A percentile compares a stretch with the other conserved stretches of the same genome.
phyloP scores from a whole-genome alignment of 2,329 filamentous ascomycete genomes.

The Hymenotorrendiella dingleyae region DNA sequence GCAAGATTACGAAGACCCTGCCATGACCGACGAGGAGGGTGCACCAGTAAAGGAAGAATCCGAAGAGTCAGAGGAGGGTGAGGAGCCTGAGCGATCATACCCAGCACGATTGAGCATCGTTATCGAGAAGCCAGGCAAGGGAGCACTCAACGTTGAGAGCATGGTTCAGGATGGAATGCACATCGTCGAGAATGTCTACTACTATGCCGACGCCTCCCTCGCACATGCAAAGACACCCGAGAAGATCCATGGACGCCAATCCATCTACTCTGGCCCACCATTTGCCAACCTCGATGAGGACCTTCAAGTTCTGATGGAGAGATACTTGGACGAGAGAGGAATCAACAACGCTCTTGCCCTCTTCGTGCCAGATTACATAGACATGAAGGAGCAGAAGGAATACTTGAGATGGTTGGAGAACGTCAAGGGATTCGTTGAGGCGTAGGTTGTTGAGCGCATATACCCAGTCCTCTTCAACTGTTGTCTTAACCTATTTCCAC shows the following conservation, averaged over 20 bases:
- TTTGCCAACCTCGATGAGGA: conserved; percentile 96
- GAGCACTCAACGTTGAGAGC: conserved; percentile 81
- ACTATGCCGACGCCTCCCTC: conserved; percentile 72
- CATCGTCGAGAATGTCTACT: conserved; percentile 84
- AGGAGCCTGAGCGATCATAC: conserved; percentile 52
- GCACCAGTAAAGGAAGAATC: conserved; percentile 49
- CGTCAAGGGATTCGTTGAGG: conserved; percentile 79
- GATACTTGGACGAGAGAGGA: conserved; percentile 90
- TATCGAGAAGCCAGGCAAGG: conserved; percentile 80
- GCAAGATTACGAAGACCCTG: conserved; percentile 50
- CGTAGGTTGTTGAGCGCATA: conserved; percentile 36
- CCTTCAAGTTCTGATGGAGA: conserved; percentile 84
- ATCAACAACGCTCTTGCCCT: conserved; percentile 80
- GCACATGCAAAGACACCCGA: conserved; percentile 73
- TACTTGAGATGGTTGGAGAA: conserved; percentile 86
- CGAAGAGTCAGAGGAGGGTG: conserved; percentile 47
- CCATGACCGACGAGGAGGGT: conserved; percentile 47
- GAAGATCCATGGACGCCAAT: conserved; percentile 67
- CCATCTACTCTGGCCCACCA: conserved; percentile 82
- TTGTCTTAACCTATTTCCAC: conserved; percentile 26
- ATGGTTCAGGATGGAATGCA: conserved; percentile 80
- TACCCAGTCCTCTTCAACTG: conserved; percentile 14
- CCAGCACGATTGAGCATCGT: conserved; percentile 81
- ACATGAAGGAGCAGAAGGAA: conserved; percentile 97
- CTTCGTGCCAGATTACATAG: conserved; percentile 94